Percentiles rank a stretch among this genome's conserved stretches.
Evolutionary conservation across 2,329 filamentous ascomycete species (phyloP).

Genomic region (Byssothecium circinans): DNA sequence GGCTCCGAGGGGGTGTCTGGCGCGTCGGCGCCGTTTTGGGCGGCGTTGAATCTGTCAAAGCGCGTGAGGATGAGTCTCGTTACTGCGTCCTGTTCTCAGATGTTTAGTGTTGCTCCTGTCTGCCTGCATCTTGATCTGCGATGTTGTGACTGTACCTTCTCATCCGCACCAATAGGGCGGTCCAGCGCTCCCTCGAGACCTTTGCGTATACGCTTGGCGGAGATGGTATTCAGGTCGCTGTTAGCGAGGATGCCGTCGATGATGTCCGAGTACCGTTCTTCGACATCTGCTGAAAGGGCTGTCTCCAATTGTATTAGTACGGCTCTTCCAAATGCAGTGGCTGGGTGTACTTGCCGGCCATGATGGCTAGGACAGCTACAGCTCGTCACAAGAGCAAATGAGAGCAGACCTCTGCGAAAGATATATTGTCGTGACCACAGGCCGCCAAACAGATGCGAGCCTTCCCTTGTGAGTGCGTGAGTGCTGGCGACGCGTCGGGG

Average conservation of each 20-base stretch:
- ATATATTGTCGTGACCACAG: background rate
- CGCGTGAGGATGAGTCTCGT: slow-evolving; percentile 52
- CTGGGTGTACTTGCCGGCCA: slow-evolving; percentile 31
- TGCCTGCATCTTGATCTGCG: slow-evolving; percentile 8
- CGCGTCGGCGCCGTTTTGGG: slow-evolving; percentile 29
- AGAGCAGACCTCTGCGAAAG: background rate
- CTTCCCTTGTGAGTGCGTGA: background rate
- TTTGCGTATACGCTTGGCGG: slow-evolving; percentile 66
- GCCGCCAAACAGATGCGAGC: background rate
- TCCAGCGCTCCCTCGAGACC: slow-evolving; percentile 62
- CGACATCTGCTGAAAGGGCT: slow-evolving; percentile 51
- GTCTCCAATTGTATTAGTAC: slow-evolving; percentile 14
- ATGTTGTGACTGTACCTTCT: slow-evolving; percentile 53
- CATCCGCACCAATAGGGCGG: background rate
- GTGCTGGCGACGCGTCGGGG: slow-evolving; percentile 5
- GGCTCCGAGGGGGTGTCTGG: slow-evolving; percentile 35
- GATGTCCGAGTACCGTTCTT: slow-evolving; percentile 57
- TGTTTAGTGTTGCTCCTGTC: slow-evolving; percentile 12
- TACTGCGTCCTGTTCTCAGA: slow-evolving; percentile 45
- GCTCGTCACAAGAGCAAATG: slow-evolving; percentile 2
- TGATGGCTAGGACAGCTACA: slow-evolving; percentile 23
- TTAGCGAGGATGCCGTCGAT: slow-evolving; percentile 64
- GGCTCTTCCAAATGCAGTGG: background rate
- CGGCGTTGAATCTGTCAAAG: slow-evolving; percentile 52
- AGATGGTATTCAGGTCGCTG: slow-evolving; percentile 65